These are phyloP conservation scores for Colletotrichum viniferum DNA, from an alignment of 2,329 filamentous ascomycete species.

Conservation along the genomic window DNA sequence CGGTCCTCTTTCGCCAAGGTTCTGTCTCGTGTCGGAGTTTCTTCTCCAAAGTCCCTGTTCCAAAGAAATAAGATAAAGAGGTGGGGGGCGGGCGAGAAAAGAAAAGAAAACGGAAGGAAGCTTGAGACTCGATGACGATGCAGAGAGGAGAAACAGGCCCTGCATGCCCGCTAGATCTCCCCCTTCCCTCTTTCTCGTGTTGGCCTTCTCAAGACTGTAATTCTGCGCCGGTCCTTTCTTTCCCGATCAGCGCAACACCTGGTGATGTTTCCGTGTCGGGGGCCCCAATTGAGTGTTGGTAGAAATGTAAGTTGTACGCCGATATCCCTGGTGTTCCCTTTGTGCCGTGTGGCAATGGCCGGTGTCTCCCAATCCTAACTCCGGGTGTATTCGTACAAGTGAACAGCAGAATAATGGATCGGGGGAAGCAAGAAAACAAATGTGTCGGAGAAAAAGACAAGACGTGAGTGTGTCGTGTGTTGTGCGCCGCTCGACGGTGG, in stretches of 20 bases:
- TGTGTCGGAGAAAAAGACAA: background rate
- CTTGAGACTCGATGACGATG: background rate
- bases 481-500: slow-evolving; percentile 9
- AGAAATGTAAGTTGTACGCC: slow-evolving; percentile 20
- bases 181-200: background rate
- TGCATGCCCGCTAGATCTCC: background rate
- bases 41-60: slow-evolving; percentile 12
- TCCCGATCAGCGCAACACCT: background rate
- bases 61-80: background rate
- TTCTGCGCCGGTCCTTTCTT: background rate
- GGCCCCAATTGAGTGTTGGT: slow-evolving; percentile 4
- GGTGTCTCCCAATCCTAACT: slow-evolving; percentile 19
- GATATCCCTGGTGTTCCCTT: slow-evolving; percentile 16
- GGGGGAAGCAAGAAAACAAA: background rate
- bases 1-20: slow-evolving; percentile 15
- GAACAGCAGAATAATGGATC: background rate
- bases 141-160: background rate
- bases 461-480: background rate
- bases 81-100: background rate
- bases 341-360: slow-evolving; percentile 22
- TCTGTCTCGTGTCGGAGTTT: slow-evolving; percentile 16
- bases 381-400: slow-evolving; percentile 23
- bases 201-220: background rate
- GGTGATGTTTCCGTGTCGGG: background rate
- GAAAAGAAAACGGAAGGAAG: background rate